Conservation (phyloP, 345 rosid species). For the Lepidium africanum region DNA sequence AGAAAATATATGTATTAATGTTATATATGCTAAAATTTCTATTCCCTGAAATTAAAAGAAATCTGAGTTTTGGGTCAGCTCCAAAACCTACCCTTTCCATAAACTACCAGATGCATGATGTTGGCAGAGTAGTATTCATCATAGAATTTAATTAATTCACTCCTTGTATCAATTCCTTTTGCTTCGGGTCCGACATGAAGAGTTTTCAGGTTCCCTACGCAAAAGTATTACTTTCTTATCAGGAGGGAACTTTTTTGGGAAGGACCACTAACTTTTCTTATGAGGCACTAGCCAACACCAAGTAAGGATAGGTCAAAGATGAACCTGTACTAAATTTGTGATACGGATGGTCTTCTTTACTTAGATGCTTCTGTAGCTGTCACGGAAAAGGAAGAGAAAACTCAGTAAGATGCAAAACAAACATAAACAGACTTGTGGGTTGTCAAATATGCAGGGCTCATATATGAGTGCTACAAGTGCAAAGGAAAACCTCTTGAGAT, state of each 20-base stretch:
- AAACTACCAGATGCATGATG: constrained; percentile 76
- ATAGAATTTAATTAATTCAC: constrained; percentile 67
- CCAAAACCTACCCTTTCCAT: constrained; percentile 56
- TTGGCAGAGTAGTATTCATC: constrained; percentile 78
- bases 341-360: constrained; percentile 60
- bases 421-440: background rate
- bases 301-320: background rate
- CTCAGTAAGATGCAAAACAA: background rate
- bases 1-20: background rate
- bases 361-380: constrained; percentile 72
- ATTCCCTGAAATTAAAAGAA: background rate
- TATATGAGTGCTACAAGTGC: background rate
- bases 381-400: background rate
- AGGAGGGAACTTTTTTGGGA: background rate
- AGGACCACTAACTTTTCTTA: background rate
- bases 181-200: constrained; percentile 65
- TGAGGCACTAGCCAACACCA: background rate
- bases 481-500: background rate
- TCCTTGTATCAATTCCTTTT: constrained; percentile 65
- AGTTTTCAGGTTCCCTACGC: constrained; percentile 72
- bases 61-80: background rate
- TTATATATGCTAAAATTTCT: background rate
- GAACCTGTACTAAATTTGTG: constrained; percentile 79
- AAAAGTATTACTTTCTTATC: constrained; percentile 5
- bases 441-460: background rate